Conservation (phyloP, 495 filamentous ascomycete genomes). For the Darksidea phi region DNA sequence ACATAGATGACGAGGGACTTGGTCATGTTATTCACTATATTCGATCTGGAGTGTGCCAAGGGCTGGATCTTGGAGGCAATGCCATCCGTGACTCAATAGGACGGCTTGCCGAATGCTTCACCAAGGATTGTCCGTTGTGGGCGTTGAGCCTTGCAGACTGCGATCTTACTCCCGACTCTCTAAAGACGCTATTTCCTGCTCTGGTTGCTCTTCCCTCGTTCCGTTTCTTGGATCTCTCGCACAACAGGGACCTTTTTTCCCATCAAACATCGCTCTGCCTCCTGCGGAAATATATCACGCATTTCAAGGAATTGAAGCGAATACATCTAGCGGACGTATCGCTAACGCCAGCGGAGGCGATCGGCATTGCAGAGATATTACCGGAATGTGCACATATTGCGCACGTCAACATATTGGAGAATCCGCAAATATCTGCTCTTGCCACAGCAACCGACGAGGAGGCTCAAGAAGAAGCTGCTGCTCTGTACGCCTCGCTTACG, state of each 20-base stretch:
- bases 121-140: slow-evolving; percentile 64
- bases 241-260: slow-evolving; percentile 81
- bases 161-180: slow-evolving; percentile 66
- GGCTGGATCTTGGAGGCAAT: slow-evolving; percentile 92
- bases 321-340: slow-evolving; percentile 87
- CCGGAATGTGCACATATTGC: slow-evolving; percentile 80
- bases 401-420: slow-evolving; percentile 86
- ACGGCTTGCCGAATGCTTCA: slow-evolving; percentile 62
- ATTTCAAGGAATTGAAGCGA: slow-evolving; percentile 75
- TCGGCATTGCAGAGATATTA: slow-evolving; percentile 83
- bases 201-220: slow-evolving; percentile 70
- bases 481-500: slow-evolving; percentile 87
- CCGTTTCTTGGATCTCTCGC: slow-evolving; percentile 85
- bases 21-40: slow-evolving; percentile 75
- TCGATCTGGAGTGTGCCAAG: slow-evolving; percentile 72
- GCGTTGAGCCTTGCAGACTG: slow-evolving; percentile 87
- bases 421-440: slow-evolving; percentile 65
- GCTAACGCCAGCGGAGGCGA: slow-evolving; percentile 79
- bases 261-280: slow-evolving; percentile 71
- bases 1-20: slow-evolving; percentile 68
- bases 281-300: slow-evolving; percentile 80
- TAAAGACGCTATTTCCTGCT: slow-evolving; percentile 74
- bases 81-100: slow-evolving; percentile 69
- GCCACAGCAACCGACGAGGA: slow-evolving; percentile 68
- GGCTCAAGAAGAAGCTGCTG: slow-evolving; percentile 86